Conservation (phyloP, 2,329 filamentous ascomycete species). For the Epichloe gansuensis region DNA sequence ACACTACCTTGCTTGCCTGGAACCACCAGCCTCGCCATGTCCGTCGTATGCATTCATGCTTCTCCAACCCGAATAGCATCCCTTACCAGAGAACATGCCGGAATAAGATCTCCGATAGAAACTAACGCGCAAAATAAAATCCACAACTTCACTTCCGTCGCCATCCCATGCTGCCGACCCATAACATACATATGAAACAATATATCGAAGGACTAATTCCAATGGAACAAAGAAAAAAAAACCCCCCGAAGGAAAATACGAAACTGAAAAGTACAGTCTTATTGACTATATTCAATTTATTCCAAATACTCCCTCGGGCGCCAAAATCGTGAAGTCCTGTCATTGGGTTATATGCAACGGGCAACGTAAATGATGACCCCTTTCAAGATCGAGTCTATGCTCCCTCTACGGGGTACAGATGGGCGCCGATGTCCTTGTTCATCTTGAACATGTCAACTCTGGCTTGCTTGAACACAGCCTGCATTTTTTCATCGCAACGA, state of each 20-base stretch:
- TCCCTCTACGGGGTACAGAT: slow-evolving; percentile 78
- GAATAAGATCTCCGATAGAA: background rate
- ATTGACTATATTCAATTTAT: background rate
- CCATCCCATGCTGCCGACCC: slow-evolving; percentile 7
- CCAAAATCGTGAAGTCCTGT: slow-evolving; percentile 3
- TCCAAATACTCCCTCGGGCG: slow-evolving; percentile 7
- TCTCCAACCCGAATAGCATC: background rate
- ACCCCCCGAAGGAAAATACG: background rate
- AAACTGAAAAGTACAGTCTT: background rate
- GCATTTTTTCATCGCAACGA: slow-evolving; percentile 80
- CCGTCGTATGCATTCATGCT: no score
- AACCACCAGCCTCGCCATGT: no score
- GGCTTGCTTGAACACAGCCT: slow-evolving; percentile 80
- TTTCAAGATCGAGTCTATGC: slow-evolving; percentile 18
- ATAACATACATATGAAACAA: background rate
- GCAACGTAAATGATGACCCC: background rate
- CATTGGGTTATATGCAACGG: background rate
- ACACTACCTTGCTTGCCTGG: no score
- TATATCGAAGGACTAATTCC: no score
- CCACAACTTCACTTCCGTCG: slow-evolving; percentile 1
- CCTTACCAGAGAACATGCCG: background rate
- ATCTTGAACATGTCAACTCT: slow-evolving; percentile 98
- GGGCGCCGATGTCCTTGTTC: slow-evolving; percentile 89
- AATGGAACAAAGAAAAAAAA: background rate
- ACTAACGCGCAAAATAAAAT: slow-evolving; percentile 1